A percentile compares a stretch with the other conserved stretches of the same genome.
Conservation (phyloP, 805 yeast genomes). For the Pichia paraexigua region DNA sequence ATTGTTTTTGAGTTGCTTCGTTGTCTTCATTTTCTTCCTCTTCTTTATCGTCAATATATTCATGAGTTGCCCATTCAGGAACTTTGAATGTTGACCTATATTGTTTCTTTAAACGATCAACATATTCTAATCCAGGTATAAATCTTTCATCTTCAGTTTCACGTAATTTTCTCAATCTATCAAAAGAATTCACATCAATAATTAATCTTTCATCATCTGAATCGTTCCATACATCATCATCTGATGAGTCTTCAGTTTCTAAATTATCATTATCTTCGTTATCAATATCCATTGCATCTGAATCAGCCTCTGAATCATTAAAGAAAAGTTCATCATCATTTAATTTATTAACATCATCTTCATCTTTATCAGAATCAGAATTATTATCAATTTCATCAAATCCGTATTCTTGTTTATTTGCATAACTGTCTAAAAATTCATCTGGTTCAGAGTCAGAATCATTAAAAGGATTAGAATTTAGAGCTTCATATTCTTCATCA, state of each 20-base stretch:
- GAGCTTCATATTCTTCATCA: constrained; percentile 26
- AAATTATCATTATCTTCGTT: constrained; percentile 24
- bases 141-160: constrained; percentile 34
- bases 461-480: constrained; percentile 18
- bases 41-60: constrained; percentile 31
- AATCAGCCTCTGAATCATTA: constrained; percentile 38
- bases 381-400: constrained; percentile 26
- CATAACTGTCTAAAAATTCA: constrained; percentile 32
- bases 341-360: constrained; percentile 26
- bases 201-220: constrained; percentile 77
- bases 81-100: constrained; percentile 64
- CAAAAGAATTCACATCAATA: constrained; percentile 51
- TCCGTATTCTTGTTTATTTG: constrained; percentile 37
- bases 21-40: constrained; percentile 9
- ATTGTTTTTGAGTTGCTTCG: constrained; percentile 12
- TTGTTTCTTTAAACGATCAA: constrained; percentile 45
- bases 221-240: constrained; percentile 66
- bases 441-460: constrained; percentile 27
- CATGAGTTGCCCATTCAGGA: constrained; percentile 73
- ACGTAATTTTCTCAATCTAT: constrained; percentile 66
- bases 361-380: constrained; percentile 28
- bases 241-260: constrained; percentile 21
- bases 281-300: constrained; percentile 30
- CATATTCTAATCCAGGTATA: constrained; percentile 28
- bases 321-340: constrained; percentile 47